Conservation (phyloP, 1,139 yeast genomes). For the Sugiyamaella novakii region DNA sequence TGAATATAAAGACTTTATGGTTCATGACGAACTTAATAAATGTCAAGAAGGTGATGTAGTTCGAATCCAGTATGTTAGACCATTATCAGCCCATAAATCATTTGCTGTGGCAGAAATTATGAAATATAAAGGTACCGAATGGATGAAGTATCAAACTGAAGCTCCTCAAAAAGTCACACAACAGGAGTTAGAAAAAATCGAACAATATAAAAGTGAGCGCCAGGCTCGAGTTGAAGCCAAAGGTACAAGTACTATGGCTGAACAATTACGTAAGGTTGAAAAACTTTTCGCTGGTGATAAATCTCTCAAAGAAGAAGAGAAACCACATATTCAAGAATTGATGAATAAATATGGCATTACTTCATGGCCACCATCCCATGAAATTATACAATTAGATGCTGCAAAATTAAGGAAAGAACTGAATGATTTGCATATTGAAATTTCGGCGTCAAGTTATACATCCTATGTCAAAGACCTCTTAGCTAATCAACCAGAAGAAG, state of each 20-base stretch:
- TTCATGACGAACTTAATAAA: slow-evolving; percentile 89
- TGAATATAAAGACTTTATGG: slow-evolving; percentile 80
- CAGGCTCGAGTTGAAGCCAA: slow-evolving; percentile 34
- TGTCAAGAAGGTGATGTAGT: slow-evolving; percentile 96
- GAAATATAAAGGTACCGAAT: slow-evolving; percentile 86
- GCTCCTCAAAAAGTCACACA: slow-evolving; percentile 65
- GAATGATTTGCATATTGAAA: slow-evolving; percentile 32
- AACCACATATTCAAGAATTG: slow-evolving; percentile 51
- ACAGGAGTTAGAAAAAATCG: slow-evolving; percentile 61
- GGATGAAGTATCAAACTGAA: slow-evolving; percentile 73
- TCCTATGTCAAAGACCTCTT: slow-evolving; percentile 36
- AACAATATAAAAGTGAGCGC: slow-evolving; percentile 45
- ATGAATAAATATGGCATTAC: slow-evolving; percentile 54
- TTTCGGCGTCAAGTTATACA: slow-evolving; percentile 33
- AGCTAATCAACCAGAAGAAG: slow-evolving; percentile 38
- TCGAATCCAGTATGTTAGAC: slow-evolving; percentile 87
- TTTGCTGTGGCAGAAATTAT: slow-evolving; percentile 96
- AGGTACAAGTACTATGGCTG: slow-evolving; percentile 35
- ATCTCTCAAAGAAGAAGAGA: slow-evolving; percentile 28
- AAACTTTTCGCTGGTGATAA: slow-evolving; percentile 22
- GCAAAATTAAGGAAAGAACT: slow-evolving; percentile 34
- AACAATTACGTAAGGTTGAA: slow-evolving; percentile 32
- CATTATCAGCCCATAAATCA: slow-evolving; percentile 75
- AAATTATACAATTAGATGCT: slow-evolving; percentile 36
- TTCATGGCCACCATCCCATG: slow-evolving; percentile 57